Evolutionary conservation across 192 early-diverging fungal genomes (phyloP), one percentile per base, ranked within the genome.

Genomic region (Jimgerdemannia lactiflua): DNA sequence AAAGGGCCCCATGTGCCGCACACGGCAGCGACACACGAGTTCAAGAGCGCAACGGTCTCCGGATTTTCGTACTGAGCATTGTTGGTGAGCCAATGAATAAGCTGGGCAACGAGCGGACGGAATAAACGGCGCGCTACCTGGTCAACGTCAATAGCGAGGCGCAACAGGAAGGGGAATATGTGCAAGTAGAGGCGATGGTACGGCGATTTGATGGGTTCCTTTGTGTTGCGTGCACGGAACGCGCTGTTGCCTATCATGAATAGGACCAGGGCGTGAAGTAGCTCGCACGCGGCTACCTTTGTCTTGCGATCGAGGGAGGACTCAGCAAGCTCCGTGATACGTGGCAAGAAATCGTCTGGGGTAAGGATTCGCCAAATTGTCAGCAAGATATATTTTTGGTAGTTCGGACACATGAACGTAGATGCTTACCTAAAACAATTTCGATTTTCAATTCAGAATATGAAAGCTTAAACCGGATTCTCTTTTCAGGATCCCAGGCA

Each of bases 11-110:
- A 73, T 4, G 80, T 79, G 74, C 82, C 81, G 66, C 87, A 86
- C 29, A 78, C 82, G 49, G 90, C 91, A 65, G 92, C 91, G 64
- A 95, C 75, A 72, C 93, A 94, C 14, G 84, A 74, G 39, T 91
- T 87, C 54, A 95, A 69, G 11, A 95, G 75, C 0, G 84, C 83
- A 70, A 95, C 89, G 2, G 93, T 94, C 75, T 95, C 94, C 43
- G 92, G 89, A 64, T 92, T 93, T 72, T 95, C 93, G 70, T 89
- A 90, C 73, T 89, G 86, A 2, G 88, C 82, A 77, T 90, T 92
- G 64, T 91, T 92, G 4, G 94, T 94, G 63, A 94, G 78, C 94
- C 94, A 95, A 69, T 94, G 94, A 10, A 95, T 93, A 29, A 94
- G 70, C 71, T 94, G 93, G 4, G 85, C 74, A 3, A 89, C 80